Percentiles rank a stretch among this genome's conserved stretches.
Evolutionary conservation across 192 early-diverging fungal species (phyloP).

Genomic region (Paraglomus occultum): DNA sequence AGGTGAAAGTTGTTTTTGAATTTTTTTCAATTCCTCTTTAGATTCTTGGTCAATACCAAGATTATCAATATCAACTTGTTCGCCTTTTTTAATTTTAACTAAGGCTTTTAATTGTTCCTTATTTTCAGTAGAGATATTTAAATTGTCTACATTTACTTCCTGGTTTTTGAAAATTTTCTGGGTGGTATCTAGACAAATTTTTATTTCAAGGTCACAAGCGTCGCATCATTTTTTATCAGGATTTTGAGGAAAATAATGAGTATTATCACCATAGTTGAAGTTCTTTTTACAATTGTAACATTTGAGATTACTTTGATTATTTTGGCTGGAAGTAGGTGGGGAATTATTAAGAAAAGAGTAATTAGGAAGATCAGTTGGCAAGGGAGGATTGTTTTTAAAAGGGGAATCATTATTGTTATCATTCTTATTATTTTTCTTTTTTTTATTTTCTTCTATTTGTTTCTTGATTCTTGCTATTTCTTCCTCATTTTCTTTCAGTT

Average conservation of each 20-base stretch:
- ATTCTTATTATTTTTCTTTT: no score
- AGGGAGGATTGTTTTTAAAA: no score
- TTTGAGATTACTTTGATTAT: constrained; percentile 14
- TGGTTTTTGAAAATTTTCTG: background rate
- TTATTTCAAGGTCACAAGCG: constrained; percentile 1
- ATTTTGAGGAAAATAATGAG: constrained; percentile 15
- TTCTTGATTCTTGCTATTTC: no score
- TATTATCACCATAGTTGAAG: constrained; percentile 19
- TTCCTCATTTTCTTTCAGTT: no score
- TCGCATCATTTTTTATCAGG: constrained; percentile 11
- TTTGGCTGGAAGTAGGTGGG: background rate
- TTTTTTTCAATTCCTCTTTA: constrained; percentile 8
- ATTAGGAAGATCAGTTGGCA: no score
- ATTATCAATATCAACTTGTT: background rate
- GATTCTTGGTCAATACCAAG: background rate
- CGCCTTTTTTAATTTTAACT: background rate
- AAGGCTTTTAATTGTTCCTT: constrained; percentile 6
- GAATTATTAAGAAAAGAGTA: background rate
- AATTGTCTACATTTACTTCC: constrained; percentile 14
- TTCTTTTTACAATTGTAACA: constrained; percentile 14
- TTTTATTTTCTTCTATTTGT: no score
- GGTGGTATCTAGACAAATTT: background rate
- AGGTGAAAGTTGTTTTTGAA: constrained; percentile 7
- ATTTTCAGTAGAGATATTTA: constrained; percentile 12
- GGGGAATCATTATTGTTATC: no score